Percentiles rank a stretch among this genome's conserved stretches.
Evolutionary conservation across 202 grass and related monocot species (phyloP).

Genomic region (Zizania palustris): DNA sequence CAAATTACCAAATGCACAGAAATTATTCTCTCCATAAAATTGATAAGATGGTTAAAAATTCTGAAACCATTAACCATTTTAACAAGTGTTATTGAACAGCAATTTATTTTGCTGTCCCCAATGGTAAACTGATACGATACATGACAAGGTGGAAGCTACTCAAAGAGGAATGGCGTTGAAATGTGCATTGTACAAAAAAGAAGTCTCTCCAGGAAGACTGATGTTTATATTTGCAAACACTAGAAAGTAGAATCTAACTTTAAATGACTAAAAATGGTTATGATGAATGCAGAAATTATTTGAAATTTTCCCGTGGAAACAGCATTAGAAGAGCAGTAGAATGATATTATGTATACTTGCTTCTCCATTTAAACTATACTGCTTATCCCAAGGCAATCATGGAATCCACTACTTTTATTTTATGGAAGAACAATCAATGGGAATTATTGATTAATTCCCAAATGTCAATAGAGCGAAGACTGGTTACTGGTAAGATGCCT

Average conservation of each 20-base stretch:
- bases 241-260: background rate
- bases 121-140: background rate
- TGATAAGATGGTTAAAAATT: background rate
- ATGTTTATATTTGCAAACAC: background rate
- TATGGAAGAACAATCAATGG: background rate
- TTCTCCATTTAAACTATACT: background rate
- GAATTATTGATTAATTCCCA: background rate
- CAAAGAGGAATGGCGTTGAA: background rate
- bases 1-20: background rate
- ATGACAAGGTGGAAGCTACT: background rate
- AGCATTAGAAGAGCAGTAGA: background rate
- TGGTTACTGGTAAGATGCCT: background rate
- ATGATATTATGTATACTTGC: background rate
- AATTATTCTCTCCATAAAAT: constrained; percentile 13
- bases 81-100: background rate
- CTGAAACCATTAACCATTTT: background rate
- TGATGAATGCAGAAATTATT: background rate
- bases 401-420: background rate
- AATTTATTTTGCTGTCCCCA: background rate
- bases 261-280: background rate
- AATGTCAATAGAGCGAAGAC: background rate
- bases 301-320: background rate
- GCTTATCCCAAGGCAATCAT: background rate
- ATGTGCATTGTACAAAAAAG: background rate
- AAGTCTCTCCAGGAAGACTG: background rate